A percentile compares a stretch with the other conserved stretches of the same genome.
Evolutionary conservation across 2,329 filamentous ascomycete species (phyloP).

Genomic region (Verticillium nubilum): DNA sequence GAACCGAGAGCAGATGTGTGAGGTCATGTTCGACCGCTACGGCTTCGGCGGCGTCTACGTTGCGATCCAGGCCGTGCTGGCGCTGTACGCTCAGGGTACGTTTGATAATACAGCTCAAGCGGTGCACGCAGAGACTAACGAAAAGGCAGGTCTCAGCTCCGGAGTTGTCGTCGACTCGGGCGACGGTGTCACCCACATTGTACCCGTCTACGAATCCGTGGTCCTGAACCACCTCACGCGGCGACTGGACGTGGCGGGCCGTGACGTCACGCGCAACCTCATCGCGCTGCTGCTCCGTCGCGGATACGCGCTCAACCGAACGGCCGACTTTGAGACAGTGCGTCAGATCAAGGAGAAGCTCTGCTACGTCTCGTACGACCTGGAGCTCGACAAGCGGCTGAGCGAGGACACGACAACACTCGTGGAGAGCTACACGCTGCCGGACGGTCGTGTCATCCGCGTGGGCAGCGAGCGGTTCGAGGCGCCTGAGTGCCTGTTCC

Average conservation of each 20-base stretch:
- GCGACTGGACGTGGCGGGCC: conserved; percentile 88
- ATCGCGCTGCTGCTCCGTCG: conserved; percentile 90
- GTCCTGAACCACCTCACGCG: conserved; percentile 96
- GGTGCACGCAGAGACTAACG: background rate
- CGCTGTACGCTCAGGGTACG: conserved; percentile 90
- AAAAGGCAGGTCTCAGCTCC: conserved; percentile 63
- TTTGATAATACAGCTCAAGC: conserved; percentile 2
- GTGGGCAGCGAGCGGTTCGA: conserved; percentile 97
- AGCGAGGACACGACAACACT: conserved; percentile 96
- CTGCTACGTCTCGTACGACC: conserved; percentile 97
- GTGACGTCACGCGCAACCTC: conserved; percentile 96
- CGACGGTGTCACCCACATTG: conserved; percentile 97
- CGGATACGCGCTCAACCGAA: conserved; percentile 95
- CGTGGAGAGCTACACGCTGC: conserved; percentile 95
- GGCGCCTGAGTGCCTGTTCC: conserved; percentile 96
- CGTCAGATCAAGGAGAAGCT: conserved; percentile 99
- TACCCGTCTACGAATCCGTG: conserved; percentile 96
- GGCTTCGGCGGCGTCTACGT: conserved; percentile 96
- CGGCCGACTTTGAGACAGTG: conserved; percentile 97
- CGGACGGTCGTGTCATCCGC: conserved; percentile 91
- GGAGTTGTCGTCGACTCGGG: conserved; percentile 99
- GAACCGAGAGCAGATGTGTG: conserved; percentile 96
- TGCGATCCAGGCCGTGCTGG: conserved; percentile 93
- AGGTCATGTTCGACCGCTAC: conserved; percentile 99
- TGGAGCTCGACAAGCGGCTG: conserved; percentile 91